Evolutionary conservation across 768 basidiomycete genomes (phyloP).

Genomic region (Trametes villosa): DNA sequence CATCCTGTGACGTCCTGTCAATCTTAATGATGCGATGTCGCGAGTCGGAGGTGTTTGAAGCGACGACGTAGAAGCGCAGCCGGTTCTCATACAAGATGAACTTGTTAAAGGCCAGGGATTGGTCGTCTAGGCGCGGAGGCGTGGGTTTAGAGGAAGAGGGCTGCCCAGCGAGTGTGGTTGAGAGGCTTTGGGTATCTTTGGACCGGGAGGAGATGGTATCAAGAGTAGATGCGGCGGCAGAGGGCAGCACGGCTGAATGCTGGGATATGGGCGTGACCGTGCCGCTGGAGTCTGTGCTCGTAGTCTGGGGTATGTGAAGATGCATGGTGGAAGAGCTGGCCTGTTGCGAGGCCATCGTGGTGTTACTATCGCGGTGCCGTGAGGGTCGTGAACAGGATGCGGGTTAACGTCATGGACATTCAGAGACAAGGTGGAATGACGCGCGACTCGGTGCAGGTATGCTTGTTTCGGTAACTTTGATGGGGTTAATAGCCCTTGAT

Average conservation of each 20-base stretch:
- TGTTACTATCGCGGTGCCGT: not conserved
- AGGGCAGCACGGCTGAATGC: conserved; percentile 15
- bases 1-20: conserved; percentile 80
- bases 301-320: conserved; percentile 2
- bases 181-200: conserved; percentile 19
- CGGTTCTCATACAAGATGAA: conserved; percentile 94
- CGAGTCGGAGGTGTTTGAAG: conserved; percentile 86
- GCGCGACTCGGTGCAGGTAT: no score
- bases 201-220: conserved; percentile 22
- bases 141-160: conserved; percentile 2
- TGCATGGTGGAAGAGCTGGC: not conserved
- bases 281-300: conserved; percentile 25
- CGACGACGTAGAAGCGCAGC: conserved; percentile 89
- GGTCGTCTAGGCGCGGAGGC: conserved; percentile 14
- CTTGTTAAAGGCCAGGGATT: conserved; percentile 59
- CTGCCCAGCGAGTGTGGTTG: conserved; percentile 10
- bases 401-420: not conserved
- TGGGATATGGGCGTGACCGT: conserved; percentile 30
- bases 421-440: not conserved
- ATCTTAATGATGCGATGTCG: conserved; percentile 93
- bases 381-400: not conserved
- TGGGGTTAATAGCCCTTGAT: conserved; percentile 7
- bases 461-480: conserved; percentile 1
- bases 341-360: not conserved
- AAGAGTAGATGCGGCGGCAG: conserved; percentile 2